These are phyloP conservation scores for Talaromyces borbonicus DNA, from an alignment of 495 filamentous ascomycete genomes.

Conservation along the genomic window DNA sequence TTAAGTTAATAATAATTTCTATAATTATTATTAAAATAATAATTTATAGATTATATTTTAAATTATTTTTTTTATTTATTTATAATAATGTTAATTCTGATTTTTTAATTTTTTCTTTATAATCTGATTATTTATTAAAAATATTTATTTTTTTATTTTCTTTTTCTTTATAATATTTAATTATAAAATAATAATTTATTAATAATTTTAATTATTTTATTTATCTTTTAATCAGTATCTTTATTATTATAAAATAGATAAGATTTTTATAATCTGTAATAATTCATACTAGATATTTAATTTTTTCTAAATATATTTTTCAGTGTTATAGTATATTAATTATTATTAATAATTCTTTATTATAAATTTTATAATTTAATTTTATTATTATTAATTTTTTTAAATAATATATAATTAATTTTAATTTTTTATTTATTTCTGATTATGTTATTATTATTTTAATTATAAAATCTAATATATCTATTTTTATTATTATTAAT, in stretches of 20 bases:
- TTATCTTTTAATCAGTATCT: not conserved
- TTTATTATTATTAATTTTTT: slow-evolving; percentile 8
- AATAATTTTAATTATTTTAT: not conserved
- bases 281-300: not conserved
- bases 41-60: no score
- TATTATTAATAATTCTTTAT: slow-evolving; percentile 1
- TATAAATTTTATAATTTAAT: not conserved
- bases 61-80: no score
- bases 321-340: not conserved
- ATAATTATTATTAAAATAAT: not conserved
- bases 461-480: slow-evolving; percentile 10
- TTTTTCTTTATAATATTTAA: no score
- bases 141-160: no score
- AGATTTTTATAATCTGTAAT: not conserved
- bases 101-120: no score
- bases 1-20: not conserved
- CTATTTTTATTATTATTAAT: no score
- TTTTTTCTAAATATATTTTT: not conserved
- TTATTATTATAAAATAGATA: not conserved
- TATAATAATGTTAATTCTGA: no score
- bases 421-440: slow-evolving; percentile 1
- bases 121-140: no score
- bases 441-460: slow-evolving; percentile 9
- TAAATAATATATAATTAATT: slow-evolving; percentile 9
- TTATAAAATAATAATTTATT: not conserved